These are phyloP conservation scores for Nothomitra cinnamomea DNA, from an alignment of 2,329 filamentous ascomycete species.

Conservation along the genomic window DNA sequence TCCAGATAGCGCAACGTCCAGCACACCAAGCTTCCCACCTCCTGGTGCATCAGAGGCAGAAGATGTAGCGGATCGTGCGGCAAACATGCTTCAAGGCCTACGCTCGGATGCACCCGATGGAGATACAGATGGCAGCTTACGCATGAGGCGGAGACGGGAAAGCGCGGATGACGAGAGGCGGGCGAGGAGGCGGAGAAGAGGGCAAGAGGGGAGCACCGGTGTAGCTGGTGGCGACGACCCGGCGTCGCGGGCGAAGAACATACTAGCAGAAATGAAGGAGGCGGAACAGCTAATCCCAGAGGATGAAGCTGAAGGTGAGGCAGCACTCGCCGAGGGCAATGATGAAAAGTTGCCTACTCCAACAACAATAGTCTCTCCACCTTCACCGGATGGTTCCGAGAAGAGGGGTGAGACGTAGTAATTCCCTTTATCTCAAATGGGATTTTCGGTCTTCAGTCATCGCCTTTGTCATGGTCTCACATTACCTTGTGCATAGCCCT, in stretches of 20 bases:
- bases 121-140: conserved; percentile 29
- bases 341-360: conserved; percentile 1
- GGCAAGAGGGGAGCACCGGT: not conserved
- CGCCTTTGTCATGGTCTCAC: too few relatives aligned
- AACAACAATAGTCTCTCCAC: conserved; percentile 4
- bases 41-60: conserved; percentile 34
- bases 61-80: conserved; percentile 74
- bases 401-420: not conserved
- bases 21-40: conserved; percentile 15
- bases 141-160: conserved; percentile 48
- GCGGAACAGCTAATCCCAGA: not conserved
- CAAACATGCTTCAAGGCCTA: conserved; percentile 68
- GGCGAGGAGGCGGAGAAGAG: conserved; percentile 44
- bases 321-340: not conserved
- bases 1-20: conserved; percentile 24
- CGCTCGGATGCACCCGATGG: conserved; percentile 43
- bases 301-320: not conserved
- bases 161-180: conserved; percentile 66
- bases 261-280: not conserved
- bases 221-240: not conserved
- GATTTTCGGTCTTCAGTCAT: too few relatives aligned
- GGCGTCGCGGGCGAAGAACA: not conserved
- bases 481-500: too few relatives aligned
- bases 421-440: too few relatives aligned
- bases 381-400: conserved; percentile 4